Evolutionary conservation across 768 basidiomycete genomes (phyloP), one percentile per base, ranked within the genome.

Genomic region (Psilocybe azurescens): DNA sequence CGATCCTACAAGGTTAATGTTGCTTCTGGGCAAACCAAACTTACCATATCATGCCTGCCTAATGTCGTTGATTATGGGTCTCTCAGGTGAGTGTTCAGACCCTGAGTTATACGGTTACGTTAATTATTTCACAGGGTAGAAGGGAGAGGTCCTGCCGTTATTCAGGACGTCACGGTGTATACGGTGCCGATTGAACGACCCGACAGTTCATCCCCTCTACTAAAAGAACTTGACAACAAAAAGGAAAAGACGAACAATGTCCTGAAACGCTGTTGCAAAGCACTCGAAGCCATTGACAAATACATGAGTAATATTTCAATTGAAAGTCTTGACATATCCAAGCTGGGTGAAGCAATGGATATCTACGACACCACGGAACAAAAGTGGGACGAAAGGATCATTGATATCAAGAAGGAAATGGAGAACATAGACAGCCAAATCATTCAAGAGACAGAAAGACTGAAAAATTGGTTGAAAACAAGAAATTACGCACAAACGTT

Each of bases 131-230:
- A 57, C 70, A 82, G 80, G 53, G 78, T 81, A 1, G 76, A 81
- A 66, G 79, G 78, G 3, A 65, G 72, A 36, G 79, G 81, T 14
- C 62, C 70, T 28, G 81, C 77, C 4, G 78, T 77, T 0, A 81
- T 82, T 51, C 79, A 81, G 49, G 79, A 80, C 53, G 80, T 82
- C 3, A 72, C 75, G 8, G 62, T 76, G 14, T 75, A 70, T 6
- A 36, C 24, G 0, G 55, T 56, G 32, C 56, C 68, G 10, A 50
- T 36, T 10, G 56, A 61, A 24, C 30, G 63, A 3, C 9, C 55
- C 3, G 61, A 60, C 1, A 65, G 47, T 9, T 69, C 74, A 0
- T 76, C 76, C 5, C 62, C 72, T 28, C 16, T 52, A 8, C 47
- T 62, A 38, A 54, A 62, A 13, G 54, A 51, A 13, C 54, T 65